Evolutionary conservation across 371 early-diverging fungal species (phyloP), one percentile per base, ranked within the genome.

Genomic region (Choanephora cucurbitarum): DNA sequence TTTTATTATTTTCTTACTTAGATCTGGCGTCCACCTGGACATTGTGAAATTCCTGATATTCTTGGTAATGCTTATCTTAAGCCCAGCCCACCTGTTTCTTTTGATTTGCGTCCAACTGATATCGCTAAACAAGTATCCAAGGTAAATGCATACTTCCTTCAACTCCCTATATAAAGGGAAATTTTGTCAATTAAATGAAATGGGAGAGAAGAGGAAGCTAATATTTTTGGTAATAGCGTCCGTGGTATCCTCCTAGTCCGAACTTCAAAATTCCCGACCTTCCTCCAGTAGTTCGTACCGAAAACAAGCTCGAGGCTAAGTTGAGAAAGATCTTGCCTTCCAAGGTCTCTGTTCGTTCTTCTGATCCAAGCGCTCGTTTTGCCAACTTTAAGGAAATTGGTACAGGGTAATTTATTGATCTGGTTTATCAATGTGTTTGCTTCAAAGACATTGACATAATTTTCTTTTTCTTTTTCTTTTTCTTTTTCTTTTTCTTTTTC

Each of bases 41-140:
- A 77, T 67, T 77, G 66, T 45, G 73, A 77, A 57, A 77, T 77
- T 48, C 77, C 77, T 33, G 61, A 77, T 65, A 77, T 77, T 44
- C 59, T 77, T 15, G 77, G 77, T 31, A 70, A 77, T 48, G 77
- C 77, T 22, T 77, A 73, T 41, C 55, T 77, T 40, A 73, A 69
- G 46, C 73, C 73, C 31, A 64, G 67, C 19, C 77, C 77, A 39
- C 70, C 69, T 32, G 66, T 67, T 40, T 54, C 69, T 24, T 58
- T 73, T 53, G 62, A 62, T 57, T 53, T 73, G 11, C 69, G 75
- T 31, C 75, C 72, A 24, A 56, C 53, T 39, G 75, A 75, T 51
- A 66, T 70, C 41, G 53, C 70, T 9, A 77, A 77, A 49, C 75
- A 66, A 62, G 61, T 72, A 5, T 61, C 75, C 39, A 75, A 75